Evolutionary conservation across 495 filamentous ascomycete species (phyloP), one percentile per base, ranked within the genome.

Genomic region (Schizothecium vesticola): DNA sequence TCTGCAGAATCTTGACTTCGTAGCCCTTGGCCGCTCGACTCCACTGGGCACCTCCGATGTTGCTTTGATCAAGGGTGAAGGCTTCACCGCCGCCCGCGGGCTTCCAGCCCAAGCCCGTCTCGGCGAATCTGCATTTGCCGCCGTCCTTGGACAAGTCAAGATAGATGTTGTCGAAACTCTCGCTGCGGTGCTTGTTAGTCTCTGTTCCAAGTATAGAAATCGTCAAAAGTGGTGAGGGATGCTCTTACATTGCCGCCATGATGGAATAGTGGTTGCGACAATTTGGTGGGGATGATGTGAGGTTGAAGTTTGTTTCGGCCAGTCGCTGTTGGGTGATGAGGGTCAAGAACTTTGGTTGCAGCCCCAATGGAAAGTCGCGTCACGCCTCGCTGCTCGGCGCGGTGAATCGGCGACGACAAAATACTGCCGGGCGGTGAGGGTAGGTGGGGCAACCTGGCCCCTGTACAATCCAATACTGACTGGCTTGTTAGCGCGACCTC

Each of bases 81-180:
- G 92, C 92, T 56, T 97, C 94, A 73, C 92, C 92, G 71, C 91
- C 92, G 22, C 86, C 87, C 3, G 89, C 86, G 19, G 94, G 92
- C 77, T 93, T 95, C 96, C 96, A 99, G 59, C 94, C 96, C 70
- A 97, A 83, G 59, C 96, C 96, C 63, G 86, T 92, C 69, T 97
- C 94, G 56, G 92, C 93, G 71, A 99, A 91, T 73, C 94, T 89
- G 82, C 92, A 97, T 84, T 92, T 94, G 69, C 96, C 96, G 16
- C 87, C 84, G 73, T 92, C 89, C 76, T 91, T 92, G 60, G 93
- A 97, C 28, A 99, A 84, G 78, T 99, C 94, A 67, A 99, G 86
- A 79, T 95, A 91, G 81, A 97, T 97, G 75, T 91, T 92, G 74
- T 98, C 93, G 76, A 99, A 99, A 76, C 87, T 92, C 87, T 99